Evolutionary conservation across 129 eudicot species (phyloP), one percentile per base, ranked within the genome.

Genomic region (Flaveria brownii): DNA sequence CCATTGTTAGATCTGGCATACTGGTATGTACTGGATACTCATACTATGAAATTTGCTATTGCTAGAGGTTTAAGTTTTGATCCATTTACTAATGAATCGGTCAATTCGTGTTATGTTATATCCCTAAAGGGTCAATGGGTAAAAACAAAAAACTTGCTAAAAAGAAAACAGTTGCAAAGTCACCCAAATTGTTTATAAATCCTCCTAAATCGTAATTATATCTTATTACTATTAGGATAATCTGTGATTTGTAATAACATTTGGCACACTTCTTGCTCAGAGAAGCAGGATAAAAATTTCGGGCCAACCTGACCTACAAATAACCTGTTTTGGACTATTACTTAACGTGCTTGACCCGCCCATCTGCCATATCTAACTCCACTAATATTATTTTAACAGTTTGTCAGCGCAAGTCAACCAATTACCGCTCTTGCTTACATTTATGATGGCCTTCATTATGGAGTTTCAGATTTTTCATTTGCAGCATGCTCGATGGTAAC

Each of bases 401-500:
- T 88, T 70, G 89, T 86, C 43, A 83, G 93, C 51, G 90, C 88
- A 22, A 88, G 93, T 76, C 90, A 88, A 72, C 93, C 93, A 39
- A 78, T 88, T 61, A 86, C 87, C 6, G 87, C 90, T 63, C 84
- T 88, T 78, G 93, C 93, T 77, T 88, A 88, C 43, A 86, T 88
- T 36, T 88, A 85, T 46, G 93, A 88, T 23, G 93, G 93, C 39
- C 93, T 88, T 62, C 90, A 88, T 49, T 88, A 85, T 47, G 93
- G 93, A 75, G 84, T 88, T 76, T 88, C 90, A 39, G 93, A 88
- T 81, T 88, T 88, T 83, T 64, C 81, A 9, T 88, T 69, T 72
- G 93, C 93, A 42, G 93, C 93, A 41, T 47, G 77, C 80, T 88
- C 93, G 10, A 88, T 88, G 93, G 93, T 88, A 79, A 81, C 71